These are phyloP conservation scores for Saccharomycopsis sp. DNA, from an alignment of 805 yeast species.

Conservation along the genomic window DNA sequence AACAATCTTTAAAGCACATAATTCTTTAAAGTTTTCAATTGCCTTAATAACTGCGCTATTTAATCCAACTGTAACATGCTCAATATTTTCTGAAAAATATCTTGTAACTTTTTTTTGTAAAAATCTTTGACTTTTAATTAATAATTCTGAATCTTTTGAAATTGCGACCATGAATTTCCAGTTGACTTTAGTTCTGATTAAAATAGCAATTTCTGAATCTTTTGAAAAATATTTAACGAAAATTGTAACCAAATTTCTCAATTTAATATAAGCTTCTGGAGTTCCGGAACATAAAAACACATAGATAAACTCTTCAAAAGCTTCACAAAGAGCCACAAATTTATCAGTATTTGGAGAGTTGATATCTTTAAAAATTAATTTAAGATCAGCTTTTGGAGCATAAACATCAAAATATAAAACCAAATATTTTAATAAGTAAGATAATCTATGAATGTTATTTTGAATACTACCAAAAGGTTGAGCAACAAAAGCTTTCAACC, in stretches of 20 bases:
- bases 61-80: neutral
- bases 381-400: neutral
- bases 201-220: neutral
- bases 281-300: slow-evolving; percentile 5
- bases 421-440: neutral
- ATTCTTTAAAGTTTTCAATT: neutral
- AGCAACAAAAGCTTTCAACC: neutral
- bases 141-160: slow-evolving; percentile 41
- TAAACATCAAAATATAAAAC: neutral
- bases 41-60: neutral
- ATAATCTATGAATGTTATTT: neutral
- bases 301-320: slow-evolving; percentile 1
- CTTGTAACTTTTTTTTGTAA: slow-evolving; percentile 62
- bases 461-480: neutral
- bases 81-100: no score
- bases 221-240: neutral
- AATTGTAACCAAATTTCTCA: slow-evolving; percentile 1
- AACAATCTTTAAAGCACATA: no score
- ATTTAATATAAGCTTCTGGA: slow-evolving; percentile 5
- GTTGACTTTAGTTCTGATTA: slow-evolving; percentile 20
- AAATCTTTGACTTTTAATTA: slow-evolving; percentile 47
- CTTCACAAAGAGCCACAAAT: neutral
- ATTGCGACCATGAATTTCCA: slow-evolving; percentile 32
- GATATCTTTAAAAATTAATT: neutral
- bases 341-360: neutral